phyloP scores from a whole-genome alignment of 2,329 filamentous ascomycete genomes.

The Lachnellula cervina region DNA sequence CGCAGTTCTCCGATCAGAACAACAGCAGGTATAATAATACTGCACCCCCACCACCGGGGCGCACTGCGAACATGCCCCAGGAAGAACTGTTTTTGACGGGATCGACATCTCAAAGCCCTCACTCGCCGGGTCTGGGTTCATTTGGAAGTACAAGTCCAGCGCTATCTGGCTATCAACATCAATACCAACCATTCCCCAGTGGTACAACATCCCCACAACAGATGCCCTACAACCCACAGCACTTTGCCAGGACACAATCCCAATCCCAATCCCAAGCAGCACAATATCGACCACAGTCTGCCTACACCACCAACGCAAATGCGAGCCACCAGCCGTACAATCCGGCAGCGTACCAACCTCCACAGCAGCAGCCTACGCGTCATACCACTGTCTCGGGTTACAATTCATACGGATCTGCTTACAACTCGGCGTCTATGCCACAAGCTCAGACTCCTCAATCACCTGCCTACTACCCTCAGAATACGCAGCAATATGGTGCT shows the following conservation, averaged over 20 bases:
- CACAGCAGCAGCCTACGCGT: constrained; percentile 50
- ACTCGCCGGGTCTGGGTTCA: constrained; percentile 23
- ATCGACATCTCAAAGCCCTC: constrained; percentile 19
- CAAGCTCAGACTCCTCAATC: constrained; percentile 43
- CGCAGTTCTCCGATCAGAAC: constrained; percentile 43
- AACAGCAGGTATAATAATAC: constrained; percentile 28
- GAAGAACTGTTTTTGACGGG: constrained; percentile 60
- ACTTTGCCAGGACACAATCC: constrained; percentile 45
- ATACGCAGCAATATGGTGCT: constrained; percentile 18
- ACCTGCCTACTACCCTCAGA: constrained; percentile 26
- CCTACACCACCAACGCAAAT: constrained; percentile 45
- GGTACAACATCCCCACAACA: constrained; percentile 32
- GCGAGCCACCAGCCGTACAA: constrained; percentile 59
- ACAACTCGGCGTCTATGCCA: constrained; percentile 30
- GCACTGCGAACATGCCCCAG: constrained; percentile 26
- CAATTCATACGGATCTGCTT: constrained; percentile 44
- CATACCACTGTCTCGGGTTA: constrained; percentile 50
- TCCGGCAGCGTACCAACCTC: constrained; percentile 44
- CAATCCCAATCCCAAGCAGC: constrained; percentile 33
- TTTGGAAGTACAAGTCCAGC: constrained; percentile 28
- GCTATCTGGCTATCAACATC: constrained; percentile 46
- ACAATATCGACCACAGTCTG: constrained; percentile 43
- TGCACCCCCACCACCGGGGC: constrained; percentile 26
- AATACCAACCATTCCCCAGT: constrained; percentile 43
- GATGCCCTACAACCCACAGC: constrained; percentile 57